These are phyloP conservation scores for Cladosporium sphaerospermum DNA, from an alignment of 2,329 filamentous ascomycete genomes.

Conservation along the genomic window DNA sequence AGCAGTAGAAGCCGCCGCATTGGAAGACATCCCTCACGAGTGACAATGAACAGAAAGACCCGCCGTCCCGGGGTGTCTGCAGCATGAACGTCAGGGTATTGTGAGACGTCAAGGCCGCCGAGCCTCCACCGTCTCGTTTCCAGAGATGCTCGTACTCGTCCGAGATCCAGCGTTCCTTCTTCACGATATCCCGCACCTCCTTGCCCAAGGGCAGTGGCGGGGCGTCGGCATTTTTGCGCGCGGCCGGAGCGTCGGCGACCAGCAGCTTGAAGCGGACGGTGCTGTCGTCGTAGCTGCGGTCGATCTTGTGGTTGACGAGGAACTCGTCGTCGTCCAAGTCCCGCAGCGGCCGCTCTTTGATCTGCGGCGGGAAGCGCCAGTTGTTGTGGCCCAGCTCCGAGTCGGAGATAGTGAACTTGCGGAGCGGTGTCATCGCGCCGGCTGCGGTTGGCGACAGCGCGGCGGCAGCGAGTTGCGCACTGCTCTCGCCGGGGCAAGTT, in stretches of 20 bases:
- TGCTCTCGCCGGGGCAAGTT: background rate
- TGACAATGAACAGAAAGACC: conserved; percentile 30
- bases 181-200: conserved; percentile 22
- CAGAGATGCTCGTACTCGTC: conserved; percentile 31
- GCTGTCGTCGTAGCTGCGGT: conserved; percentile 31
- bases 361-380: conserved; percentile 25
- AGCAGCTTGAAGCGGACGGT: conserved; percentile 31
- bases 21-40: conserved; percentile 26
- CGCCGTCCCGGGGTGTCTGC: conserved; percentile 29
- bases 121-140: conserved; percentile 29
- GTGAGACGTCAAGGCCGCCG: conserved; percentile 25
- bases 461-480: background rate
- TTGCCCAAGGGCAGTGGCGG: conserved; percentile 22
- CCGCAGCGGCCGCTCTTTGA: conserved; percentile 26
- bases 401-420: conserved; percentile 28
- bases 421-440: conserved; percentile 10
- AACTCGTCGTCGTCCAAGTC: conserved; percentile 28
- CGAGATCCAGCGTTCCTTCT: conserved; percentile 28
- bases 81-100: conserved; percentile 29
- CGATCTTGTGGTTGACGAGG: conserved; percentile 30
- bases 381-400: conserved; percentile 29
- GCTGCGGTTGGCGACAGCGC: background rate
- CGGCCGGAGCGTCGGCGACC: conserved; percentile 12
- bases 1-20: conserved; percentile 27
- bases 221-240: conserved; percentile 24